These are phyloP conservation scores for Saccharum officinarum DNA, from an alignment of 176 grass and related monocot species.

Conservation along the genomic window DNA sequence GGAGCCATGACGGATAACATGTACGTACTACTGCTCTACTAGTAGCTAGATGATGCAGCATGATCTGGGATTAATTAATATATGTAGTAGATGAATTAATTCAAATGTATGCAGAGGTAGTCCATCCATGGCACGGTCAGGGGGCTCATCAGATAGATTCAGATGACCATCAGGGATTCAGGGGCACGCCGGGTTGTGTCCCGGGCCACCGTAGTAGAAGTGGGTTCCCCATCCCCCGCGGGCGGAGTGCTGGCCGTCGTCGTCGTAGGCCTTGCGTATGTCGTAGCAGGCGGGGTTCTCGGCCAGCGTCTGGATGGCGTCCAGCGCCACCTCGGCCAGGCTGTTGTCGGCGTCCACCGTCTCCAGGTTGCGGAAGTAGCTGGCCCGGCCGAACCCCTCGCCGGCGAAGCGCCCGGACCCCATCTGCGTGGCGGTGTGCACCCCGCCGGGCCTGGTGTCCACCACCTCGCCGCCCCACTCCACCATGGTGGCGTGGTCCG, in stretches of 20 bases:
- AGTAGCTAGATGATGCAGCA: too few relatives aligned
- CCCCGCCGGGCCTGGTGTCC: conserved; percentile 55
- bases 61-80: too few relatives aligned
- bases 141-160: neutral
- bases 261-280: conserved; percentile 57
- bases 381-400: conserved; percentile 71
- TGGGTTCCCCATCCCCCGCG: conserved; percentile 54
- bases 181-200: conserved; percentile 41
- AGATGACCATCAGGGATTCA: neutral
- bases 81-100: too few relatives aligned
- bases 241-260: neutral
- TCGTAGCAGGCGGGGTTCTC: conserved; percentile 85
- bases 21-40: too few relatives aligned
- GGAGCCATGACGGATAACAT: too few relatives aligned
- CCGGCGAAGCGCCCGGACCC: conserved; percentile 73
- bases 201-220: conserved; percentile 84
- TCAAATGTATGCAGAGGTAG: too few relatives aligned
- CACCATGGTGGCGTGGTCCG: conserved; percentile 87
- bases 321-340: conserved; percentile 50
- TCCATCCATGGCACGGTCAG: too few relatives aligned
- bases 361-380: conserved; percentile 88
- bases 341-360: conserved; percentile 90
- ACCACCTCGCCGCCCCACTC: conserved; percentile 98
- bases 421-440: conserved; percentile 90
- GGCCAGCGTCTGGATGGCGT: conserved; percentile 58